Evolutionary conservation across 192 early-diverging fungal genomes (phyloP).

Genomic region (Backusella tarrabulga): DNA sequence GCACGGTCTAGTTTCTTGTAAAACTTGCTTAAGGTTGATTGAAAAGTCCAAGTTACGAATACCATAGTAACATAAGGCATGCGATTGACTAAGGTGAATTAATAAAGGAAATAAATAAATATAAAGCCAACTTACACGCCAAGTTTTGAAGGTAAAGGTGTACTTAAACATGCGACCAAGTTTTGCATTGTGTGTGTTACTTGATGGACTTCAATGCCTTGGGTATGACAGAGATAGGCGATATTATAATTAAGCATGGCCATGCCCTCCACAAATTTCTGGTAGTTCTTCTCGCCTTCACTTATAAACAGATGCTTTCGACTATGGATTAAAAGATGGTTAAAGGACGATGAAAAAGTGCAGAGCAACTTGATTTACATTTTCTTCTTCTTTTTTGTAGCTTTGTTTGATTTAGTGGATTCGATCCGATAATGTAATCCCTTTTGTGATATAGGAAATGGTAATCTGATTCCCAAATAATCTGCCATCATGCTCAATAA

Average conservation of each 20-base stretch:
- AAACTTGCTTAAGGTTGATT: conserved; percentile 28
- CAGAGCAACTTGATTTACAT: conserved; percentile 7
- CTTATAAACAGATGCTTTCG: conserved; percentile 47
- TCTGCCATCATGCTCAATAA: conserved; percentile 42
- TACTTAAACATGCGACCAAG: conserved; percentile 42
- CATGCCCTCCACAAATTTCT: conserved; percentile 43
- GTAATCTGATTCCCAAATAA: conserved; percentile 57
- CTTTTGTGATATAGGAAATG: conserved; percentile 34
- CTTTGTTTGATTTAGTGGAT: not conserved
- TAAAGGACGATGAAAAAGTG: conserved; percentile 14
- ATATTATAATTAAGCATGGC: conserved; percentile 58
- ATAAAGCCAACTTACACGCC: conserved; percentile 41
- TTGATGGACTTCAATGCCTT: conserved; percentile 50
- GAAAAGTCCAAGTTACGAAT: conserved; percentile 17
- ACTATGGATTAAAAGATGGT: conserved; percentile 16
- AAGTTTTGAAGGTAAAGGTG: conserved; percentile 35
- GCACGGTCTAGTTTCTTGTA: conserved; percentile 16
- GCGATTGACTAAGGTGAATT: conserved; percentile 22
- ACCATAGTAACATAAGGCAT: conserved; percentile 18
- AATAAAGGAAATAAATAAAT: not conserved
- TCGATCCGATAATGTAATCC: not conserved
- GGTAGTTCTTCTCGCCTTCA: conserved; percentile 37
- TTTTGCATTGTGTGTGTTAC: conserved; percentile 51
- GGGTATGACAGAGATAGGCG: conserved; percentile 57
- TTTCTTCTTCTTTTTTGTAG: conserved; percentile 2